phyloP scores from a whole-genome alignment of 2,329 filamentous ascomycete species.

The Sclerotinia spermophila region DNA sequence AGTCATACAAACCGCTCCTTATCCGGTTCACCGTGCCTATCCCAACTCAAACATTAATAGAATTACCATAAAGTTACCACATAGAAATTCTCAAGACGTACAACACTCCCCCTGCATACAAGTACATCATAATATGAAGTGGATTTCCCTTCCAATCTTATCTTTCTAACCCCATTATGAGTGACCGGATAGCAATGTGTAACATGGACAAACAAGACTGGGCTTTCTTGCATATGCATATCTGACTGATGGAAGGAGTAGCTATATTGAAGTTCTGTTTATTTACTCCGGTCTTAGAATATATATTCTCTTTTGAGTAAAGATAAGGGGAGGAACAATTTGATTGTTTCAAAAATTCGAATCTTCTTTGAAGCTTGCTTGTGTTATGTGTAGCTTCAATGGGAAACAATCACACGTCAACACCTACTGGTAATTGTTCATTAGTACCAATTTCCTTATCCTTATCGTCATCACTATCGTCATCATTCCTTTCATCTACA shows the following conservation, averaged over 20 bases:
- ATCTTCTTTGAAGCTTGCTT: background rate
- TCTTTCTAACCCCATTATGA: background rate
- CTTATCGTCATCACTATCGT: constrained; percentile 16
- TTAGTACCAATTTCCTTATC: constrained; percentile 20
- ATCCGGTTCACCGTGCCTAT: background rate
- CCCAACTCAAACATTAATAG: background rate
- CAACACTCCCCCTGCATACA: background rate
- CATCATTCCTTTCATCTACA: background rate
- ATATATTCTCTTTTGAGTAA: background rate
- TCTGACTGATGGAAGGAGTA: background rate
- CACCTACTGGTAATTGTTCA: constrained; percentile 24
- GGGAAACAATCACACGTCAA: constrained; percentile 22
- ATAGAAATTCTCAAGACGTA: background rate
- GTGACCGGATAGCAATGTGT: background rate
- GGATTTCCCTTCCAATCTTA: background rate
- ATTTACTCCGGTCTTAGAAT: background rate
- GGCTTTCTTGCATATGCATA: background rate
- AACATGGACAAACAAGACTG: background rate
- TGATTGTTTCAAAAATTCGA: background rate
- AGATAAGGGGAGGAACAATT: background rate
- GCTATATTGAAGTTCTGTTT: background rate
- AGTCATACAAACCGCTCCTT: background rate
- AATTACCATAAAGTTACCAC: constrained; percentile 10
- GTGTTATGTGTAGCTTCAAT: constrained; percentile 31
- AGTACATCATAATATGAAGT: background rate